phyloP scores from a whole-genome alignment of 257 asterid species.

The Anisodus acutangulus region DNA sequence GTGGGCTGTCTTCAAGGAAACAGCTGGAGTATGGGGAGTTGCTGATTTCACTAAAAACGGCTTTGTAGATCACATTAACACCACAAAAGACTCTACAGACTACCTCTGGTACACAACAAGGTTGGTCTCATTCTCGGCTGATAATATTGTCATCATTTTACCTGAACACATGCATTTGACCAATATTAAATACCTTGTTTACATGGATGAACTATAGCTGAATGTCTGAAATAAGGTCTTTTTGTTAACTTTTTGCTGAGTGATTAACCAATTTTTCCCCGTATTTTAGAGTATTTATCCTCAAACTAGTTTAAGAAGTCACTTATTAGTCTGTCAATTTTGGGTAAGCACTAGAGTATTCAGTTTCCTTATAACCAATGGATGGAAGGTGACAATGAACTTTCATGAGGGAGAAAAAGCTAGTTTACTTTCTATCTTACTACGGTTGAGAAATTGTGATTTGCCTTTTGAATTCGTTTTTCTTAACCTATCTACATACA shows the following conservation, averaged over 20 bases:
- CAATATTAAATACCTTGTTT: neutral
- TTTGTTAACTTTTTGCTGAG: neutral
- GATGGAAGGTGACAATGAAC: neutral
- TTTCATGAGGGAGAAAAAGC: neutral
- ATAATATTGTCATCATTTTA: neutral
- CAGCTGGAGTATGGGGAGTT: conserved; percentile 75
- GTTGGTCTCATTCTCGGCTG: conserved; percentile 43
- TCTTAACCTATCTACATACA: neutral
- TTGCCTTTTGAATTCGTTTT: neutral
- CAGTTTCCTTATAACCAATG: neutral
- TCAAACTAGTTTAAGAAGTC: neutral
- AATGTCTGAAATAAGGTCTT: too few species aligned
- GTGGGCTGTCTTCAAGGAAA: conserved; percentile 78
- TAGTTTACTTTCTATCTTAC: neutral
- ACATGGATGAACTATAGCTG: conserved; percentile 5
- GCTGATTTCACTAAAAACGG: conserved; percentile 66
- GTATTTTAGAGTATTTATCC: neutral
- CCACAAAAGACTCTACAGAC: conserved; percentile 85
- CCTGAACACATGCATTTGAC: neutral
- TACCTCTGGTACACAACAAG: conserved; percentile 91
- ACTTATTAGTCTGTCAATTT: neutral
- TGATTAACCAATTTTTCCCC: neutral
- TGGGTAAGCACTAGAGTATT: neutral
- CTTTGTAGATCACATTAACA: conserved; percentile 85
- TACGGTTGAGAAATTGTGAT: neutral